Evolutionary conservation across 2,329 filamentous ascomycete genomes (phyloP).

Genomic region (Fusarium marasasianum): DNA sequence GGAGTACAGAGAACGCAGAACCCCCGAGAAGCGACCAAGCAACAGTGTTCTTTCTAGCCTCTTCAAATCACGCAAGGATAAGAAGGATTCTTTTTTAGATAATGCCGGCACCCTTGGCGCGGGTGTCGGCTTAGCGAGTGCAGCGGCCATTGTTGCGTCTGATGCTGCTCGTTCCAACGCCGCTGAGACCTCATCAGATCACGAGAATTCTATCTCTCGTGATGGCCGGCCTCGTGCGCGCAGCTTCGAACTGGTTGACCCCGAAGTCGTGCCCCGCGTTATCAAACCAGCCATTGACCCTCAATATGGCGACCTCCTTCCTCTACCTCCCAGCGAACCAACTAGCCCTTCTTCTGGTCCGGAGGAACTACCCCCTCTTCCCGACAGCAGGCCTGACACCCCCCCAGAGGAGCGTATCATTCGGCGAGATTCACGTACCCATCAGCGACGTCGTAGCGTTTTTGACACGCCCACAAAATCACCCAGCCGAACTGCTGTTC

Average conservation of each 20-base stretch:
- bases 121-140: slow-evolving; percentile 71
- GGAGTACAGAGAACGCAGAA: slow-evolving; percentile 40
- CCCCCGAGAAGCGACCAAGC: slow-evolving; percentile 52
- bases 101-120: slow-evolving; percentile 75
- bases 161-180: slow-evolving; percentile 56
- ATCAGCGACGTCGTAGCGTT: slow-evolving; percentile 60
- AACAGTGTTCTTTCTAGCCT: slow-evolving; percentile 60
- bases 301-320: slow-evolving; percentile 71
- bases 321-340: slow-evolving; percentile 69
- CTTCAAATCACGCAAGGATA: slow-evolving; percentile 56
- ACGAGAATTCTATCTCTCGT: slow-evolving; percentile 47
- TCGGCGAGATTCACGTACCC: slow-evolving; percentile 52
- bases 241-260: slow-evolving; percentile 57
- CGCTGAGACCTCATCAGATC: slow-evolving; percentile 54
- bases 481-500: slow-evolving; percentile 67
- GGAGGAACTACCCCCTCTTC: slow-evolving; percentile 62
- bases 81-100: slow-evolving; percentile 74
- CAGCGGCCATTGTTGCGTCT: slow-evolving; percentile 54
- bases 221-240: slow-evolving; percentile 34
- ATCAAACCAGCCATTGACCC: slow-evolving; percentile 74
- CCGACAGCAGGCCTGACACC: slow-evolving; percentile 68
- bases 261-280: slow-evolving; percentile 65
- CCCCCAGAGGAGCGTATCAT: slow-evolving; percentile 59
- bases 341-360: slow-evolving; percentile 54
- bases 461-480: slow-evolving; percentile 60